phyloP scores from a whole-genome alignment of 2,329 filamentous ascomycete genomes.

The Neofusicoccum kwambonambiense region DNA sequence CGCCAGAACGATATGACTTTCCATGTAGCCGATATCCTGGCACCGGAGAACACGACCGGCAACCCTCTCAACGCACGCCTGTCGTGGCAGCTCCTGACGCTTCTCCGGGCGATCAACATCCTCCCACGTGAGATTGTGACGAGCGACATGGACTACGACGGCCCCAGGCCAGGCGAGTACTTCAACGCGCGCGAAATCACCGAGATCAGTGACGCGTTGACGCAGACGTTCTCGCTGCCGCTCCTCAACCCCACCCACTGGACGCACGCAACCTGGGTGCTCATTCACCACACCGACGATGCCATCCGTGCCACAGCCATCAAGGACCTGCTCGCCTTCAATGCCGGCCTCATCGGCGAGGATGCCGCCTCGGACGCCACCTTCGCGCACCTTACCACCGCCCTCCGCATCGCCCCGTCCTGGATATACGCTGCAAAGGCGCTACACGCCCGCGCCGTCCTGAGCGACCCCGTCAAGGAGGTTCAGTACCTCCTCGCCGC shows the following conservation, averaged over 20 bases:
- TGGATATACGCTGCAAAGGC: conserved; percentile 92
- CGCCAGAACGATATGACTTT: conserved; percentile 39
- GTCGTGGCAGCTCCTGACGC: conserved; percentile 78
- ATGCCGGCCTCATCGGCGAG: conserved; percentile 13
- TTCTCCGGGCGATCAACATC: conserved; percentile 33
- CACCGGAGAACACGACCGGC: conserved; percentile 73
- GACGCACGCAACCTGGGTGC: conserved; percentile 65
- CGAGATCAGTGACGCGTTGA: conserved; percentile 55
- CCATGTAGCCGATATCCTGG: conserved; percentile 66
- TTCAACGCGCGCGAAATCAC: conserved; percentile 21
- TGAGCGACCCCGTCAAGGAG: conserved; percentile 67
- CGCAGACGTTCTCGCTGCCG: conserved; percentile 44
- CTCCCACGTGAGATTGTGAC: conserved; percentile 25
- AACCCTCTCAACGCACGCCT: conserved; percentile 73
- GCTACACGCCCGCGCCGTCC: conserved; percentile 72
- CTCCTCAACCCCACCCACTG: conserved; percentile 36
- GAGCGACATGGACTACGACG: conserved; percentile 25
- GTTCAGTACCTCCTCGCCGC: conserved; percentile 79
- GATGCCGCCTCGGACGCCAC: conserved; percentile 7
- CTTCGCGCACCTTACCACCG: conserved; percentile 5
- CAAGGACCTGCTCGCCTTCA: conserved; percentile 12
- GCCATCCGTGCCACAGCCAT: conserved; percentile 51
- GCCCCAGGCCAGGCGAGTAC: conserved; percentile 18
- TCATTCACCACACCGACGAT: conserved; percentile 69
- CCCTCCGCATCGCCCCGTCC: conserved; percentile 57